phyloP scores from a whole-genome alignment of 768 basidiomycete species.

The Lactarius vividus region DNA sequence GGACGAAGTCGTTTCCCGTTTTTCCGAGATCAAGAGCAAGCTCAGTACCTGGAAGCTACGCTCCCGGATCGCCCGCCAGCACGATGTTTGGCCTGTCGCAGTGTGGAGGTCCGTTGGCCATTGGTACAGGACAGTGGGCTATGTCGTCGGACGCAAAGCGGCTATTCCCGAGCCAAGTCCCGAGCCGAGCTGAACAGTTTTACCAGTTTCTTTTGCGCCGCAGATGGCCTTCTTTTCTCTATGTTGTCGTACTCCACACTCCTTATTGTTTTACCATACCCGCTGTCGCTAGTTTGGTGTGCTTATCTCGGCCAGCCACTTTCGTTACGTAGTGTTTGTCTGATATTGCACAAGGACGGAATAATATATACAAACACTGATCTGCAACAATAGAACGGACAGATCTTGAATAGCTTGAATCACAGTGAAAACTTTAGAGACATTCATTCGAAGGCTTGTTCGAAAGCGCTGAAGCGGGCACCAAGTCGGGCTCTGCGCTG shows the following conservation, averaged over 20 bases:
- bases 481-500: no score
- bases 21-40: conserved; percentile 2
- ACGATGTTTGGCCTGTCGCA: conserved; percentile 1
- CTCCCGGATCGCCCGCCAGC: conserved; percentile 9
- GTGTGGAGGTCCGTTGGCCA: conserved; percentile 4
- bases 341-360: not conserved
- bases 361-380: not conserved
- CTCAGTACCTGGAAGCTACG: conserved; percentile 15
- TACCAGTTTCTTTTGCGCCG: no score
- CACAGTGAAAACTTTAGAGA: not conserved
- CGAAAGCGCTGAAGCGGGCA: no score
- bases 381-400: not conserved
- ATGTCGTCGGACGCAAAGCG: not conserved
- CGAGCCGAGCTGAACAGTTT: not conserved
- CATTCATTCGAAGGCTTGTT: not conserved
- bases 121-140: conserved; percentile 6
- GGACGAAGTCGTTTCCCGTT: conserved; percentile 5
- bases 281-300: not conserved
- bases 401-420: no score
- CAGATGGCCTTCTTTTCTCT: no score
- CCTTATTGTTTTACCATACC: not conserved
- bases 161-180: conserved; percentile 18
- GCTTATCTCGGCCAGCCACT: not conserved
- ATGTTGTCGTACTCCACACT: not conserved
- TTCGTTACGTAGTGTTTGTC: not conserved